Percentiles rank a stretch among this genome's conserved stretches.
Evolutionary conservation across 2,329 filamentous ascomycete species (phyloP).

Genomic region (Fusarium musae): DNA sequence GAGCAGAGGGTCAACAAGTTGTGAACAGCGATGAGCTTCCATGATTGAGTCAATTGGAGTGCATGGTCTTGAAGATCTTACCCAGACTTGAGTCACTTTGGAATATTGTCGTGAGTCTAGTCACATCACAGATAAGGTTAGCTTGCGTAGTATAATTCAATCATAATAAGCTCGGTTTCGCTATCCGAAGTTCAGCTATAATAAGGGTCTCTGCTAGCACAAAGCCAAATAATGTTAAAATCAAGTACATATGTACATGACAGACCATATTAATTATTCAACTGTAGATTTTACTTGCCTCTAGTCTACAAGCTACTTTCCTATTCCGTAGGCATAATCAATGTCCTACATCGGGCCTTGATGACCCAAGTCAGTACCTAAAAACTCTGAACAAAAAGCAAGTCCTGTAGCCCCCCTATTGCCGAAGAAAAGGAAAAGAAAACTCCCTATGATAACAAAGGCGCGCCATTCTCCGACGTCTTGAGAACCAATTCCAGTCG

Average conservation of each 20-base stretch:
- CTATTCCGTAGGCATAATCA: not conserved
- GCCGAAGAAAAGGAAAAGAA: conserved; percentile 12
- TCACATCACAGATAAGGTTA: not conserved
- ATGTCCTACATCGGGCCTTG: conserved; percentile 1
- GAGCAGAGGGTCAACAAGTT: too few species aligned
- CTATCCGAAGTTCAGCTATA: not conserved
- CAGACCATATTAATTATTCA: not conserved
- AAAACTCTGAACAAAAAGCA: conserved; percentile 27
- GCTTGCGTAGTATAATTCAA: not conserved
- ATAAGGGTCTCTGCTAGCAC: not conserved
- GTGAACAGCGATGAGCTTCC: too few species aligned
- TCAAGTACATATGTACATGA: not conserved
- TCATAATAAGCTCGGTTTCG: not conserved
- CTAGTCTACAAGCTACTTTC: conserved; percentile 18
- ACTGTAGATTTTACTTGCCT: conserved; percentile 4
- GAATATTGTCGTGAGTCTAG: not conserved
- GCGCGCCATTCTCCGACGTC: conserved; percentile 44
- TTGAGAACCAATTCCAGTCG: conserved; percentile 27
- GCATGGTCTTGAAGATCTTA: not conserved
- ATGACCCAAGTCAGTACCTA: conserved; percentile 9
- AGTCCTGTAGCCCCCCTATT: conserved; percentile 17
- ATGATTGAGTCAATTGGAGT: not conserved
- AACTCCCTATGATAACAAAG: conserved; percentile 23
- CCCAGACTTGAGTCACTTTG: not conserved
- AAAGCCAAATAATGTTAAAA: not conserved